phyloP scores from a whole-genome alignment of 2,329 filamentous ascomycete species.

The Epichloe baconii region DNA sequence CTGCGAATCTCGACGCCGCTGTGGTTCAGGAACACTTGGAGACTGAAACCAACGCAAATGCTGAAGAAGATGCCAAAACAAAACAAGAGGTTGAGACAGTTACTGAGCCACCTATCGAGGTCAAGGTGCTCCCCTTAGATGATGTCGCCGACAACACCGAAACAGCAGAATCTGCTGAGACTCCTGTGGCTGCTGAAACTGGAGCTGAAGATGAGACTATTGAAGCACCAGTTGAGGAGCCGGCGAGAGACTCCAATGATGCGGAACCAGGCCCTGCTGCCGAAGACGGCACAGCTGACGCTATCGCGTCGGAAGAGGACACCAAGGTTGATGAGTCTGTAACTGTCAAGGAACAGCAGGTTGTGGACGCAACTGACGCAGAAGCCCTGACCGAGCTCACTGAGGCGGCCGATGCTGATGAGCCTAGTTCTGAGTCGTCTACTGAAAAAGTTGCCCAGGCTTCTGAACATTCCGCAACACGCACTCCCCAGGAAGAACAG shows the following conservation, averaged over 20 bases:
- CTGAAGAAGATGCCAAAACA: neutral
- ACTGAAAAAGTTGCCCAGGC: constrained; percentile 1
- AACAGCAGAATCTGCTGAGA: neutral
- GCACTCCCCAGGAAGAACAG: neutral
- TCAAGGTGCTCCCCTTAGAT: neutral
- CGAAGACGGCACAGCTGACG: neutral
- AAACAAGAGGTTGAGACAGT: neutral
- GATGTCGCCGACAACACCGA: neutral
- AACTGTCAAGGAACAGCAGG: neutral
- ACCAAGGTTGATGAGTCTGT: neutral
- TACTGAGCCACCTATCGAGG: neutral
- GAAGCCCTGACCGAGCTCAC: neutral
- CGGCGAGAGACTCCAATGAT: neutral
- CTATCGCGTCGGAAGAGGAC: neutral
- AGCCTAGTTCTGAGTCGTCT: neutral
- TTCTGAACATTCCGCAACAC: neutral
- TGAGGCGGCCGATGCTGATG: neutral
- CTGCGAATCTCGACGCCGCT: too few relatives aligned
- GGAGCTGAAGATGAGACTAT: neutral
- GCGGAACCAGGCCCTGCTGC: neutral
- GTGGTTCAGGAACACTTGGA: neutral
- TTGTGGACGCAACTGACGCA: neutral
- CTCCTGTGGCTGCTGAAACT: neutral
- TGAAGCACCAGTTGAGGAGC: neutral
- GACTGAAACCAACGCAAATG: constrained; percentile 5